These are phyloP conservation scores for Cyamopsis tetragonoloba DNA, from an alignment of 306 rosid species.

Conservation along the genomic window DNA sequence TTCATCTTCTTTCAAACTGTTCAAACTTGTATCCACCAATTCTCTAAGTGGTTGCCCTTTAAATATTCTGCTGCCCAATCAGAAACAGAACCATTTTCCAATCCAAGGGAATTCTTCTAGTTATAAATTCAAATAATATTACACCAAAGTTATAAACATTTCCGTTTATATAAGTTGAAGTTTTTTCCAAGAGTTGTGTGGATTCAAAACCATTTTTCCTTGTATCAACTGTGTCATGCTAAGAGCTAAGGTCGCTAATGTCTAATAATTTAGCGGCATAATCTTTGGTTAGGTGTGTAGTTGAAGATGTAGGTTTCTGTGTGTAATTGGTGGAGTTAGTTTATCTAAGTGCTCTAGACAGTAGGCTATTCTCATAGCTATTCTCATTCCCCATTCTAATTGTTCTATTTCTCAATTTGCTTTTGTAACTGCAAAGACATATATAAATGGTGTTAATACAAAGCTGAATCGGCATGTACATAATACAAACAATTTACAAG, in stretches of 20 bases:
- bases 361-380: slow-evolving; percentile 92
- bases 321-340: slow-evolving; percentile 58
- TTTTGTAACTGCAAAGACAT: slow-evolving; percentile 62
- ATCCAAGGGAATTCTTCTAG: slow-evolving; percentile 60
- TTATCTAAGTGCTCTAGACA: slow-evolving; percentile 84
- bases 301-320: slow-evolving; percentile 59
- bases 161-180: slow-evolving; percentile 36
- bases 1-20: slow-evolving; percentile 43
- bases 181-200: slow-evolving; percentile 34
- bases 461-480: not conserved
- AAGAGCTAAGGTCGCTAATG: slow-evolving; percentile 61
- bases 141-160: slow-evolving; percentile 79
- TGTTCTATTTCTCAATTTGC: slow-evolving; percentile 89
- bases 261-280: slow-evolving; percentile 84
- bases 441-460: slow-evolving; percentile 5
- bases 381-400: slow-evolving; percentile 80
- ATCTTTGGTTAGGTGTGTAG: slow-evolving; percentile 81
- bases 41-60: slow-evolving; percentile 48
- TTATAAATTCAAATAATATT: slow-evolving; percentile 70
- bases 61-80: slow-evolving; percentile 70
- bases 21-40: slow-evolving; percentile 67
- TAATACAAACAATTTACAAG: not conserved
- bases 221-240: slow-evolving; percentile 46
- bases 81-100: slow-evolving; percentile 41
- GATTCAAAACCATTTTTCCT: slow-evolving; percentile 37